Percentiles rank a stretch among this genome's conserved stretches.
phyloP scores from a whole-genome alignment of 805 yeast genomes.

The Grigorovia jiainica region DNA sequence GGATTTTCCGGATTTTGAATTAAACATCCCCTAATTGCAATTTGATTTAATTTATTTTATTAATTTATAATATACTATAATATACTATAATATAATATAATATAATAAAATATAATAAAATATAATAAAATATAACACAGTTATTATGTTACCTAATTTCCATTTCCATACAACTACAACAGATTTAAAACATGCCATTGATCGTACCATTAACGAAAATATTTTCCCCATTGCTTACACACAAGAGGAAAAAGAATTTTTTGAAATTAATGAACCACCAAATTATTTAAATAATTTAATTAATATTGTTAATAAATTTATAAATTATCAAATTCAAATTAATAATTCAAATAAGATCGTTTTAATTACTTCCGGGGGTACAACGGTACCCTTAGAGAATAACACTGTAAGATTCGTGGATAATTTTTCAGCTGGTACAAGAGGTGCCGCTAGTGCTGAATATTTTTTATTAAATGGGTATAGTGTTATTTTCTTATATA shows the following conservation, averaged over 20 bases:
- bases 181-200: constrained; percentile 63
- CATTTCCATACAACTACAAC: constrained; percentile 57
- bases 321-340: constrained; percentile 39
- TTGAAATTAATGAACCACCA: constrained; percentile 64
- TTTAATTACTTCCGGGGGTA: constrained; percentile 89
- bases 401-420: constrained; percentile 94
- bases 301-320: constrained; percentile 48
- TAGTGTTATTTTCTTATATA: constrained; percentile 82
- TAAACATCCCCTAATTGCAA: too few species aligned
- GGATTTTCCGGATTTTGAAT: too few species aligned
- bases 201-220: constrained; percentile 54
- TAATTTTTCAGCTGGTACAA: constrained; percentile 92
- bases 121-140: not conserved
- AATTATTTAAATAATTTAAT: constrained; percentile 55
- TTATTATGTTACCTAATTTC: not conserved
- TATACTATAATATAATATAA: not conserved
- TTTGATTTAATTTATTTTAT: not conserved
- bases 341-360: constrained; percentile 46
- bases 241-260: constrained; percentile 68
- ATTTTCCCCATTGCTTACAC: constrained; percentile 60
- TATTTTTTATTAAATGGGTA: constrained; percentile 76
- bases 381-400: constrained; percentile 93
- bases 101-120: not conserved
- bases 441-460: constrained; percentile 95
- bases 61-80: too few species aligned